Evolutionary conservation across 805 yeast species (phyloP), one percentile per base, ranked within the genome.

Genomic region (Yamadazyma endophytica): DNA sequence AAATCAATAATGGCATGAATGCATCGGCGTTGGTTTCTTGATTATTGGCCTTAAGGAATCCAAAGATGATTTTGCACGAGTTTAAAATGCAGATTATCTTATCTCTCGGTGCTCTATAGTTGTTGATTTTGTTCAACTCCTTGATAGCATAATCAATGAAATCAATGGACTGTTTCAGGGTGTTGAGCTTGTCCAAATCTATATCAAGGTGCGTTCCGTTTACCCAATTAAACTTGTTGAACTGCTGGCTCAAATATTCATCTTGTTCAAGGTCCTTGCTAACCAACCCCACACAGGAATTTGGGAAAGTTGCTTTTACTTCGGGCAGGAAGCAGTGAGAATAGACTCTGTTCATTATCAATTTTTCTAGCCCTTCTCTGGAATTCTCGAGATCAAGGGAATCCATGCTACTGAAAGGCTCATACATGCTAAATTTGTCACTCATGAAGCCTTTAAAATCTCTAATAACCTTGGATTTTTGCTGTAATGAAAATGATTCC

Each of bases 41-140:
- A 36, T 78, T 82, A 32, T 77, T 69, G 38, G 79, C 84, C 40
- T 88, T 78, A 28, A 94, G 73, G 35, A 86, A 68, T 8, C 95
- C 94, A 64, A 88, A 89, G 5, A 94, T 81, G 13, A 92, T 89
- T 56, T 90, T 90, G 51, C 97, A 90, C 32, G 92, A 79, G 58
- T 92, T 94, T 40, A 92, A 67, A 3, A 92, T 69, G 53, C 97
- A 92, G 22, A 92, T 86, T 40, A 87, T 77, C 50, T 92, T 92
- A 52, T 94, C 98, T 32, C 98, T 68, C 11, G 98, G 98, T 0
- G 97, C 90, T 45, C 94, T 75, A 54, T 82, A 94, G 32, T 75
- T 70, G 54, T 83, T 82, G 48, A 92, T 79, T 46, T 87, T 87
- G 40, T 68, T 64, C 29, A 92, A 66, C 56, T 92, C 97, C 9